Evolutionary conservation across 495 filamentous ascomycete species (phyloP).

Genomic region (Neurospora sublineolata): DNA sequence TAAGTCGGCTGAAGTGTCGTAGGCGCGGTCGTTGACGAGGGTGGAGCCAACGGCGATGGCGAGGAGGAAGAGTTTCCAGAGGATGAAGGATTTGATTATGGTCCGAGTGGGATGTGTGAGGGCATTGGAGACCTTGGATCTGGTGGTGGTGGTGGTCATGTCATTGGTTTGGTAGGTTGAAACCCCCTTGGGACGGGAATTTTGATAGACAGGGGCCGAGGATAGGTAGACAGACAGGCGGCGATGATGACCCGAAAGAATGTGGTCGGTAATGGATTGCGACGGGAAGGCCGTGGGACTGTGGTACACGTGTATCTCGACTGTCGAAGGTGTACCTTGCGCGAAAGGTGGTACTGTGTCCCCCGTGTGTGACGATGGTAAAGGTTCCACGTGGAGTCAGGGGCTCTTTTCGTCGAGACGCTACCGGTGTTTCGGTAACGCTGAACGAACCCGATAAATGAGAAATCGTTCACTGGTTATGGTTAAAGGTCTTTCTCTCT

Average conservation of each 20-base stretch:
- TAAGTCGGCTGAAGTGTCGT: conserved; percentile 70
- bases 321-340: not conserved
- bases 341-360: not conserved
- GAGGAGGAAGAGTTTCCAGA: conserved; percentile 68
- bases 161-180: not conserved
- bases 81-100: conserved; percentile 29
- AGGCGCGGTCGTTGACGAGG: conserved; percentile 33
- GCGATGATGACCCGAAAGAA: not conserved
- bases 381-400: not conserved
- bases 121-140: too few relatives aligned
- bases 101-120: conserved; percentile 17
- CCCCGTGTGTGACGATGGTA: not conserved
- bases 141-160: not conserved
- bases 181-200: too few relatives aligned
- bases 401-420: not conserved
- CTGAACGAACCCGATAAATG: not conserved
- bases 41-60: conserved; percentile 39
- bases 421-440: not conserved
- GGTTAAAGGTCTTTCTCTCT: not conserved
- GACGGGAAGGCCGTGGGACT: not conserved
- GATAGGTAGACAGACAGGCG: not conserved
- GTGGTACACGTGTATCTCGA: not conserved
- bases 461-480: not conserved
- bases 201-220: not conserved
- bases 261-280: not conserved